Evolutionary conservation across 2,329 filamentous ascomycete species (phyloP), one percentile per base, ranked within the genome.

Genomic region (Claviceps lovelessii): DNA sequence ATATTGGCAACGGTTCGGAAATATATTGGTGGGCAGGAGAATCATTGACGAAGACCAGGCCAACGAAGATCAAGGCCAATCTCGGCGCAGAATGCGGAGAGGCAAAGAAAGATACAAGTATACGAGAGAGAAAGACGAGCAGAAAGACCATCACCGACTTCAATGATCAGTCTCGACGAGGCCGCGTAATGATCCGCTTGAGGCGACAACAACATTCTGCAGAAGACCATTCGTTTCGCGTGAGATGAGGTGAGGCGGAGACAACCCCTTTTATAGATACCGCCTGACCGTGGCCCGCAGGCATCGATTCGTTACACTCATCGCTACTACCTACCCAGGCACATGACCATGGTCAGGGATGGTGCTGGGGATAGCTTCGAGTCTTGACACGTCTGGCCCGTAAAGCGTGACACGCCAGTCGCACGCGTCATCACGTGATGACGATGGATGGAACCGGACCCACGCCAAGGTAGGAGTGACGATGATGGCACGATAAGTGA

Each of bases 1-100:
- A 77, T 79, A 39, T 58, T 63, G 61, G 53, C 46, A 13, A 4
- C 15, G 37, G 28, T 41, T 35, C n/a, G 42, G 35, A n/a, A 28
- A 17, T 23, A 15, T 50, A 11, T 45, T 35, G 41, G 50, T 19
- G 39, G 15, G 7, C 17, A 45, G 19, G 6, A n/a, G 44, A 47
- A 37, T 15, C 1, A 35, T 35, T 6, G 13, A 45, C 7, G 19
- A 5, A 44, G 42, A 19, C 1, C 15, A 13, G 17, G 13, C 7
- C 8, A 51, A 13, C n/a, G n/a, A n/a, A n/a, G n/a, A n/a, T n/a
- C n/a, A n/a, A 13, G 17, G 13, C 7, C 8, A 51, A 13, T 5
- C 28, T 44, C 17, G 5, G 11, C 5, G 0, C 39, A 17, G 23
- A 29, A 13, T 33, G 41, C 19, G 11, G 3, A 3, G 23, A 23